Evolutionary conservation across 1,139 yeast species (phyloP).

Genomic region (Yamadazyma taylorii): DNA sequence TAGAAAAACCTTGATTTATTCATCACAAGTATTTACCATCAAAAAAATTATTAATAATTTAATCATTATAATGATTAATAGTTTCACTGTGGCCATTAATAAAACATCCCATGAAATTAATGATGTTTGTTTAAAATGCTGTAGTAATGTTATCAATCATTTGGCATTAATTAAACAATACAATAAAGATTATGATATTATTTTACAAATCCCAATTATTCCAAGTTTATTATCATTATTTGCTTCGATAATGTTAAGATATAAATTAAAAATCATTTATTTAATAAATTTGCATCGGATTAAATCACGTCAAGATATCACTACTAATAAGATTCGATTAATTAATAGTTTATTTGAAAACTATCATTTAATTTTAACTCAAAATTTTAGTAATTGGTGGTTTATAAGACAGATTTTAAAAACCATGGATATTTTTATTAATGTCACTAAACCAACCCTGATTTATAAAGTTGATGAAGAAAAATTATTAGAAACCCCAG

Average conservation of each 20-base stretch:
- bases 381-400: constrained; percentile 21
- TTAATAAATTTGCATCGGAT: constrained; percentile 12
- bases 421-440: constrained; percentile 11
- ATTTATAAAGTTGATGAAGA: constrained; percentile 3
- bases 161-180: neutral
- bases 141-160: constrained; percentile 1
- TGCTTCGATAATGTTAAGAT: constrained; percentile 13
- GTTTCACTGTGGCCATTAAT: neutral
- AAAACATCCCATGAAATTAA: constrained; percentile 7
- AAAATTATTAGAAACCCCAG: neutral
- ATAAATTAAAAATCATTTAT: constrained; percentile 14
- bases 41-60: constrained; percentile 1
- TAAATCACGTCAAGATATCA: constrained; percentile 10
- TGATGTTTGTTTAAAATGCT: neutral
- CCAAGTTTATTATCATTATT: constrained; percentile 13
- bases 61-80: constrained; percentile 2
- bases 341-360: constrained; percentile 10
- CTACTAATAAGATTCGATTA: constrained; percentile 3
- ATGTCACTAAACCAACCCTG: neutral
- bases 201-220: constrained; percentile 12
- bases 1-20: neutral
- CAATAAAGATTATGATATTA: neutral
- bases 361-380: constrained; percentile 10
- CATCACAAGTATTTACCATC: neutral
- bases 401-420: constrained; percentile 19